Evolutionary conservation across 1,284 basidiomycete genomes (phyloP), one percentile per base, ranked within the genome.

Genomic region (Schizophyllum commune): DNA sequence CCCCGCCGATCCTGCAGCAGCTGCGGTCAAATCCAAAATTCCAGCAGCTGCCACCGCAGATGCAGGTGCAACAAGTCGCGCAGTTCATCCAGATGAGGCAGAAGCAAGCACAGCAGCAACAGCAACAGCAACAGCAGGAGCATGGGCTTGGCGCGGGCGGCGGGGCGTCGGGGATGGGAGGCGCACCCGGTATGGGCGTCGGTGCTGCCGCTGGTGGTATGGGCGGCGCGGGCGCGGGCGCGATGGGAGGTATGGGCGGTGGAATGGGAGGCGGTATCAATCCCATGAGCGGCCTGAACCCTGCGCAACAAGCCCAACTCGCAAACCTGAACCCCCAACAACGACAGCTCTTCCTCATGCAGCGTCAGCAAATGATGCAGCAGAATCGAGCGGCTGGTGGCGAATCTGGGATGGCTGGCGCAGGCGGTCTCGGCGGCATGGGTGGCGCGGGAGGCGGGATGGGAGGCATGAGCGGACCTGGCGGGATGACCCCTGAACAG

Each of bases 1-100:
- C 21, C 21, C 15, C 83, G 89, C 82, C 83, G 33, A 72, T 86
- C 68, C 77, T 80, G 62, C 81, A 83, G 63, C 76, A 89, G 72
- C 66, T 74, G 4, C 72, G 77, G 57, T 73, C 74, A 34, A 69
- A 84, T 3, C 86, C 84, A 17, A 76, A 77, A 7, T 89, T 90
- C 66, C 72, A 74, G 65, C 68, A 69, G 21, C 67, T 88, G 61
- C 78, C 85, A 8, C 55, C 79, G 5, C 78, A 73, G 62, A 73
- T 79, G 65, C 86, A 89, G 71, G 67, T 89, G 64, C 83, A 84
- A 68, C 81, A 77, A 67, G 76, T 89, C 27, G 27, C 27, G 73
- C 71, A 81, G 54, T 65, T 72, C 61, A 69, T 82, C 21, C 83
- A 83, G 75, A 85, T 87, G 65, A 52, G 56, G 55, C 54, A 58